phyloP scores from a whole-genome alignment of 1,284 basidiomycete genomes.

The Cerioporus squamosus region DNA sequence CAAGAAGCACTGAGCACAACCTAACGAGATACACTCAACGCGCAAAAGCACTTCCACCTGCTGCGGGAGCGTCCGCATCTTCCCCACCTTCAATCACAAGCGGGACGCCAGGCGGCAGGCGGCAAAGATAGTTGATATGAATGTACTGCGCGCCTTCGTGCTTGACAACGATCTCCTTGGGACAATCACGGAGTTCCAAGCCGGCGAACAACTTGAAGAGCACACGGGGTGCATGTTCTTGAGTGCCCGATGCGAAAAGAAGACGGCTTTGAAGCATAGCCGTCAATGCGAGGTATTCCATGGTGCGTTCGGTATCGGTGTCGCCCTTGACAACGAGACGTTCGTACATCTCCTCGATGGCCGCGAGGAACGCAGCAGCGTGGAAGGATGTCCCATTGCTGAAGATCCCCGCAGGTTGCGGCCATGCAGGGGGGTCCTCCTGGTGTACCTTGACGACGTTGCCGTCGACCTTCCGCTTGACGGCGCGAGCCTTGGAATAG shows the following conservation, averaged over 20 bases:
- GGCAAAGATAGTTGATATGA: too few relatives aligned
- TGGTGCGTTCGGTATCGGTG: neutral
- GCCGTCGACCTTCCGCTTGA: neutral
- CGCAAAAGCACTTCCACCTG: too few relatives aligned
- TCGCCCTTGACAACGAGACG: neutral
- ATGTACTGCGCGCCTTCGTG: neutral
- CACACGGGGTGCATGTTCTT: neutral
- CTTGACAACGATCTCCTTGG: neutral
- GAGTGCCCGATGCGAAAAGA: neutral
- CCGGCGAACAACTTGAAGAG: neutral
- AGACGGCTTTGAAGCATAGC: neutral
- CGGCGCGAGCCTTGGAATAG: neutral
- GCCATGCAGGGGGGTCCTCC: slow-evolving; percentile 1
- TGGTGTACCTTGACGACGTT: neutral
- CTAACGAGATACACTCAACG: too few relatives aligned
- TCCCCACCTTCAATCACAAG: too few relatives aligned
- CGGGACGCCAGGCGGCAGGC: too few relatives aligned
- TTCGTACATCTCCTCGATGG: neutral
- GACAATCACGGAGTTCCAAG: neutral
- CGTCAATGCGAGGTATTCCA: neutral
- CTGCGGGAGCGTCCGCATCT: too few relatives aligned
- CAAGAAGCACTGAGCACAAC: too few relatives aligned
- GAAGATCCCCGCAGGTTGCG: slow-evolving; percentile 1
- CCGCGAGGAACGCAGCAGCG: neutral
- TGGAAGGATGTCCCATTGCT: neutral